phyloP scores from a whole-genome alignment of 2,329 filamentous ascomycete genomes.

The Amauroascus verrucosus region DNA sequence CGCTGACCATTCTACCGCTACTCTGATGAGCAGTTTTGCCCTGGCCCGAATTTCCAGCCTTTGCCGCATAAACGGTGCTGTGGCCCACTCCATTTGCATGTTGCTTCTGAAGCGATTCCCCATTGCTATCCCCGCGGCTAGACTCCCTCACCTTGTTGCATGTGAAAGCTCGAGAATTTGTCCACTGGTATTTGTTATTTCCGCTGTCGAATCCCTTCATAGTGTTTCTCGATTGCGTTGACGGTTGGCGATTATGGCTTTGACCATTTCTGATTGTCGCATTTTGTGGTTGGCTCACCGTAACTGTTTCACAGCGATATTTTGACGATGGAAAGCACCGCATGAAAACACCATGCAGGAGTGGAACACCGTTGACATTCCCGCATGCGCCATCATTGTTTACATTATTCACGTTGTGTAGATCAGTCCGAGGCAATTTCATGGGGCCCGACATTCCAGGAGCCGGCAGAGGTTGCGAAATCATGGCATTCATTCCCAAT shows the following conservation, averaged over 20 bases:
- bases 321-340: not conserved
- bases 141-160: not conserved
- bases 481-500: not conserved
- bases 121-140: not conserved
- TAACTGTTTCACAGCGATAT: not conserved
- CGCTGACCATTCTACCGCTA: not conserved
- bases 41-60: not conserved
- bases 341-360: not conserved
- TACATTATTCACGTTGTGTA: not conserved
- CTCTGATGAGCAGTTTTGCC: not conserved
- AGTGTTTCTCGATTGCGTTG: not conserved
- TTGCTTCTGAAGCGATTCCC: not conserved
- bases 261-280: not conserved
- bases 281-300: not conserved
- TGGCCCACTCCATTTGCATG: not conserved
- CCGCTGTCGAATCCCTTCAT: not conserved
- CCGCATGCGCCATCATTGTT: slow-evolving; percentile 1
- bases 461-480: not conserved
- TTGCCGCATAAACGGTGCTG: not conserved
- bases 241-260: not conserved
- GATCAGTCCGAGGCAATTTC: not conserved
- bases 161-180: not conserved
- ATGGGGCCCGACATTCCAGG: not conserved
- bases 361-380: not conserved
- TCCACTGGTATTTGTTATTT: not conserved